Base-by-base conservation (phyloP, 495 filamentous ascomycete genomes). In the Penicillium malachiteum region DNA sequence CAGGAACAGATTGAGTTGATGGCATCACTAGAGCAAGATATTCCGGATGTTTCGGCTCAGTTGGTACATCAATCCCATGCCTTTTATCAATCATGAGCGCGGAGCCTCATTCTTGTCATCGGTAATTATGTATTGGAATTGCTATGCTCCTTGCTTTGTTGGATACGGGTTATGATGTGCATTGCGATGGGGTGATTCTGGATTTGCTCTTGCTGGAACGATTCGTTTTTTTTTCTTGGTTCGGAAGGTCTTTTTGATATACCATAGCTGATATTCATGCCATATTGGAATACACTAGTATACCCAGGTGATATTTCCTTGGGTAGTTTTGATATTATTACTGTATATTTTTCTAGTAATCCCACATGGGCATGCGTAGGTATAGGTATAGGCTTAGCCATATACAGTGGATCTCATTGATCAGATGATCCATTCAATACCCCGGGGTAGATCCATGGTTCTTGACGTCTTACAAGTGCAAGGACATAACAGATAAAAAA, bases 1-100 rank as follows among this genome's bases (percentile, higher is more conserved):
- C 78, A 87, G 62, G 84, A 89, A 66, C 87, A 90, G 67, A 68
- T 84, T 40, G 84, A 90, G 71, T 69, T 91, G 48, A 84, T 89
- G 84, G 76, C 80, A 32, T 79, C 81, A 37, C 67, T 89, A 21
- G 85, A 87, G 58, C 78, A 81, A 32, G 76, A 87, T 58, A 86
- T 87, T 21, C 75, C 75, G 2, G 75, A 78, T 56, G 75, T 78
- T 3, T 77, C 75, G 16, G 64, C 69, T 1, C 70, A 76, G 41
- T 59, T 76, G 47, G 76, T 85, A 65, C 78, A 70, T 26, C 83
- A 86, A 53, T 85, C 86, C 52, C 78, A 84, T 56, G 79, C 77
- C 14, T 85, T 82, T 51, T 77, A 88, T 58, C 84, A 79, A 60
- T 70, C 72, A 47, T 76, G 50, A 70, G n/a, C 9, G 16, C 55